Conservation (phyloP, 2,329 filamentous ascomycete species). For the Calonectria pauciramosa region DNA sequence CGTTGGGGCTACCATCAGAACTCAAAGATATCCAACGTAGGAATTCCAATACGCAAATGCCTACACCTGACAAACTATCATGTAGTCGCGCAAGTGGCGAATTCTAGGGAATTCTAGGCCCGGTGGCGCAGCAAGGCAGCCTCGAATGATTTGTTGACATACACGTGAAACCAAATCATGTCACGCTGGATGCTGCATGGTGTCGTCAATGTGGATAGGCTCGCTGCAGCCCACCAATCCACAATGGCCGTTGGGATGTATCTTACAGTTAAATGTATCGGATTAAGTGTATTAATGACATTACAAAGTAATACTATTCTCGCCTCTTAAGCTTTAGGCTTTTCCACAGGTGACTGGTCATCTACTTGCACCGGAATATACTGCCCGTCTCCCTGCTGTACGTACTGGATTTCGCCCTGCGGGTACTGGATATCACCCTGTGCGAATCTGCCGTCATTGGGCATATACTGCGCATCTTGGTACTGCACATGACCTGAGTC, state of each 20-base stretch:
- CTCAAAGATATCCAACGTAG: neutral
- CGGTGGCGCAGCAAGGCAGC: slow-evolving; percentile 5
- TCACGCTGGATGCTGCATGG: neutral
- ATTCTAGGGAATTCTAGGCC: neutral
- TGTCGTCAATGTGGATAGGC: neutral
- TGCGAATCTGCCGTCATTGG: neutral
- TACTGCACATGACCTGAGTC: neutral
- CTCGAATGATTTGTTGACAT: neutral
- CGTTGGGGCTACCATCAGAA: neutral
- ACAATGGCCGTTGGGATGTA: neutral
- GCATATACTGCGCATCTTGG: neutral
- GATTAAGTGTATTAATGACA: neutral
- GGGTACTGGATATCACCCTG: neutral
- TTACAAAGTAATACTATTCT: neutral
- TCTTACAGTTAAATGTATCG: neutral
- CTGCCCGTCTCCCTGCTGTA: neutral
- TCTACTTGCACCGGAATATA: neutral
- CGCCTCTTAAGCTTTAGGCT: neutral
- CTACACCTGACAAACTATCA: neutral
- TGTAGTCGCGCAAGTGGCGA: neutral
- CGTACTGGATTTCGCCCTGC: neutral
- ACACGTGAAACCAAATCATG: neutral
- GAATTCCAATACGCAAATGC: neutral
- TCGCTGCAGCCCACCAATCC: neutral
- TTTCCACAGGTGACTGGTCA: neutral